Conservation (phyloP, 2,329 filamentous ascomycete species). For the Penicillium thymicola region DNA sequence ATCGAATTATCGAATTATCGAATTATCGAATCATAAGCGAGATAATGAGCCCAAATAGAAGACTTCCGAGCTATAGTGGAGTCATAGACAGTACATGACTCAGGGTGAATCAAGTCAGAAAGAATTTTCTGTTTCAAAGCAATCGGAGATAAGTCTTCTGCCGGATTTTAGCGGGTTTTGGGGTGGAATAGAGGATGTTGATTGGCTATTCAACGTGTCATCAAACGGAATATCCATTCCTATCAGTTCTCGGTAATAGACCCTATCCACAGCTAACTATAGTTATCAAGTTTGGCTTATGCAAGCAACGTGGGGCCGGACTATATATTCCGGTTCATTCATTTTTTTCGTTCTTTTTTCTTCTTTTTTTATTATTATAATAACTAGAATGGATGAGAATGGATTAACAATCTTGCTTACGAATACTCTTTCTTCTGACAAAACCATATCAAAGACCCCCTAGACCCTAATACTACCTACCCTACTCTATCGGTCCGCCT, state of each 20-base stretch:
- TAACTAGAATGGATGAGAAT: background rate
- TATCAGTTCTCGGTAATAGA: background rate
- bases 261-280: too few species aligned
- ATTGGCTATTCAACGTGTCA: background rate
- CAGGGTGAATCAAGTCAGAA: constrained; percentile 15
- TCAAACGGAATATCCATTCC: background rate
- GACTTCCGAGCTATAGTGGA: constrained; percentile 15
- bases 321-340: constrained; percentile 2
- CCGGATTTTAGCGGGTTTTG: background rate
- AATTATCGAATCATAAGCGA: background rate
- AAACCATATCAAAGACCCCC: too few species aligned
- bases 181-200: background rate
- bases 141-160: constrained; percentile 13
- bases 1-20: too few species aligned
- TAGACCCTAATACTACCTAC: too few species aligned
- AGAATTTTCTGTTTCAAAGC: background rate
- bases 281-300: background rate
- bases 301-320: background rate
- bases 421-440: background rate
- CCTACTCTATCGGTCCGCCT: too few species aligned
- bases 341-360: background rate
- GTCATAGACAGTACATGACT: constrained; percentile 12
- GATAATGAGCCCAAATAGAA: background rate
- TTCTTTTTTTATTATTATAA: too few species aligned
- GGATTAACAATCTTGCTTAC: background rate